phyloP scores from a whole-genome alignment of 805 yeast genomes.

The Lachancea waltii region DNA sequence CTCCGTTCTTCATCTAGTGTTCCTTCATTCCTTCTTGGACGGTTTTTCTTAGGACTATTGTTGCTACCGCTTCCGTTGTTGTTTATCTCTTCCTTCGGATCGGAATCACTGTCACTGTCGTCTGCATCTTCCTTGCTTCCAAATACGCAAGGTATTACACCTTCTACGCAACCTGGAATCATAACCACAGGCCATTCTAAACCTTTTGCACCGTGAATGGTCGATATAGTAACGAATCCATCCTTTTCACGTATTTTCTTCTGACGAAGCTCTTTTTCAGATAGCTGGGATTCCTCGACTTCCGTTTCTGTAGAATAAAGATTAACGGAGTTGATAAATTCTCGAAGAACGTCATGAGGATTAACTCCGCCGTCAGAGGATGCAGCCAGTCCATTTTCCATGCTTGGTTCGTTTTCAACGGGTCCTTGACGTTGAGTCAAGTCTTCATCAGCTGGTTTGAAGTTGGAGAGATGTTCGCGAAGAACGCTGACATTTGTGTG shows the following conservation, averaged over 20 bases:
- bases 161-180: slow-evolving; percentile 64
- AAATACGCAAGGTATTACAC: slow-evolving; percentile 54
- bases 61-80: slow-evolving; percentile 8
- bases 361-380: background rate
- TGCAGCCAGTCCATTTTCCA: background rate
- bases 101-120: slow-evolving; percentile 12
- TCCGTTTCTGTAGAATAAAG: slow-evolving; percentile 28
- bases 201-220: slow-evolving; percentile 91
- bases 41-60: slow-evolving; percentile 10
- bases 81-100: slow-evolving; percentile 11
- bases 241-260: slow-evolving; percentile 18
- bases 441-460: slow-evolving; percentile 11
- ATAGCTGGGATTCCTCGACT: slow-evolving; percentile 8
- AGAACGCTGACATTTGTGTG: slow-evolving; percentile 24
- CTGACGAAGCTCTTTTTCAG: slow-evolving; percentile 12
- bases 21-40: slow-evolving; percentile 13
- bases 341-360: slow-evolving; percentile 22
- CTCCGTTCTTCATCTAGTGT: slow-evolving; percentile 70
- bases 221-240: slow-evolving; percentile 52
- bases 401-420: slow-evolving; percentile 13
- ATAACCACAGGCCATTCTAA: slow-evolving; percentile 93
- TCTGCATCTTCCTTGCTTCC: slow-evolving; percentile 34
- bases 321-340: slow-evolving; percentile 34
- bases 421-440: slow-evolving; percentile 24
- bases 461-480: slow-evolving; percentile 19